These are phyloP conservation scores for Metarhizium guizhouense DNA, from an alignment of 2,329 filamentous ascomycete genomes.

Conservation along the genomic window DNA sequence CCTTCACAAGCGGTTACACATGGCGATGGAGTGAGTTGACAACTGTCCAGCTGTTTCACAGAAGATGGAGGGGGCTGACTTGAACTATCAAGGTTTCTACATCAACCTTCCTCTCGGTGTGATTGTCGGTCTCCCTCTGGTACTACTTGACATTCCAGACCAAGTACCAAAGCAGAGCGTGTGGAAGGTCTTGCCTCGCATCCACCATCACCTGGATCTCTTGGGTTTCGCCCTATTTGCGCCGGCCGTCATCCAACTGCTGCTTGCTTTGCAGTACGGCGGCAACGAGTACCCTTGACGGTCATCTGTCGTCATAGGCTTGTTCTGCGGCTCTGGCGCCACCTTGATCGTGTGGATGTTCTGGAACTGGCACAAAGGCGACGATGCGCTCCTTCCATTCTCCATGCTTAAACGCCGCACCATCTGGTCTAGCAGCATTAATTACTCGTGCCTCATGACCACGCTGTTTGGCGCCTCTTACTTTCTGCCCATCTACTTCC, in stretches of 20 bases:
- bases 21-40: no score
- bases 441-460: not conserved
- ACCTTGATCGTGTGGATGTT: slow-evolving; percentile 24
- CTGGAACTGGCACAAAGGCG: slow-evolving; percentile 32
- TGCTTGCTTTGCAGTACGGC: slow-evolving; percentile 37
- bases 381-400: slow-evolving; percentile 37
- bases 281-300: slow-evolving; percentile 23
- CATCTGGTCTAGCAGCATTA: slow-evolving; percentile 7
- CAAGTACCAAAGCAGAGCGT: slow-evolving; percentile 13
- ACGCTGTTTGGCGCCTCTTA: not conserved
- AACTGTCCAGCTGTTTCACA: no score
- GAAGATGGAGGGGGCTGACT: no score
- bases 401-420: slow-evolving; percentile 28
- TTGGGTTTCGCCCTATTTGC: slow-evolving; percentile 33
- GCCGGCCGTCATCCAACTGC: slow-evolving; percentile 28
- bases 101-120: slow-evolving; percentile 36
- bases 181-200: not conserved
- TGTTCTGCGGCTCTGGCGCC: slow-evolving; percentile 28
- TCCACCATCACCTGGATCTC: slow-evolving; percentile 24
- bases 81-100: no score
- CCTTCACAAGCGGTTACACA: not conserved
- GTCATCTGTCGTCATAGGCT: slow-evolving; percentile 27
- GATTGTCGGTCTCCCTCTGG: slow-evolving; percentile 22
- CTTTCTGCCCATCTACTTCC: not conserved
- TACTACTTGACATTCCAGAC: slow-evolving; percentile 28